These are phyloP conservation scores for Sanchytrium tribonematis DNA, from an alignment of 371 early-diverging fungal species.

Conservation along the genomic window DNA sequence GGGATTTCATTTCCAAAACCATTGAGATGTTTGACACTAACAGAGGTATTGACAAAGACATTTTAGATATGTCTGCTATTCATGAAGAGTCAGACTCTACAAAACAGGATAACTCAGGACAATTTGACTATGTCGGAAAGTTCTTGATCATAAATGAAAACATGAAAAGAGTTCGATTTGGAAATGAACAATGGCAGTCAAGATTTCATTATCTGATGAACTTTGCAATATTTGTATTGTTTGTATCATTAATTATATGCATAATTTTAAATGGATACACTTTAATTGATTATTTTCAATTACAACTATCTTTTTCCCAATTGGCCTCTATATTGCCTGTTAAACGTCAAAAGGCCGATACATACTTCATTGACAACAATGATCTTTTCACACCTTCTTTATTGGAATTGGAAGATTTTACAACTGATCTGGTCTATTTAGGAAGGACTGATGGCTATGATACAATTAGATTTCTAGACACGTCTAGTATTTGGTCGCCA, in stretches of 20 bases:
- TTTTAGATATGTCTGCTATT: neutral
- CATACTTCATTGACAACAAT: neutral
- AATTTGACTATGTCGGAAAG: neutral
- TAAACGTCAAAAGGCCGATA: neutral
- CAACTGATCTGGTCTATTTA: neutral
- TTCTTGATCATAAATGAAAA: neutral
- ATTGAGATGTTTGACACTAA: neutral
- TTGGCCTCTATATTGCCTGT: neutral
- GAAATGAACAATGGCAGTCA: neutral
- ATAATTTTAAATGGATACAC: neutral
- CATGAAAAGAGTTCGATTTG: neutral
- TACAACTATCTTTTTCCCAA: neutral
- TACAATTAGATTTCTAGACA: neutral
- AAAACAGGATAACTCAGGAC: neutral
- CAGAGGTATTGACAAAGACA: neutral
- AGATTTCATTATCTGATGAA: neutral
- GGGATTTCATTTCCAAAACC: neutral
- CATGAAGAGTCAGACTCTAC: neutral
- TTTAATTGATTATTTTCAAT: neutral
- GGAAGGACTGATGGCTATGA: neutral
- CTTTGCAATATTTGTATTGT: neutral
- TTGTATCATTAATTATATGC: neutral
- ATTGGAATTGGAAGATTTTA: neutral
- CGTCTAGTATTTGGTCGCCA: neutral
- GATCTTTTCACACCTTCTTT: neutral